Percentiles rank a stretch among this genome's conserved stretches.
Conservation (phyloP, 176 grass and related monocot genomes). For the Hsuehochloa calcarea region DNA sequence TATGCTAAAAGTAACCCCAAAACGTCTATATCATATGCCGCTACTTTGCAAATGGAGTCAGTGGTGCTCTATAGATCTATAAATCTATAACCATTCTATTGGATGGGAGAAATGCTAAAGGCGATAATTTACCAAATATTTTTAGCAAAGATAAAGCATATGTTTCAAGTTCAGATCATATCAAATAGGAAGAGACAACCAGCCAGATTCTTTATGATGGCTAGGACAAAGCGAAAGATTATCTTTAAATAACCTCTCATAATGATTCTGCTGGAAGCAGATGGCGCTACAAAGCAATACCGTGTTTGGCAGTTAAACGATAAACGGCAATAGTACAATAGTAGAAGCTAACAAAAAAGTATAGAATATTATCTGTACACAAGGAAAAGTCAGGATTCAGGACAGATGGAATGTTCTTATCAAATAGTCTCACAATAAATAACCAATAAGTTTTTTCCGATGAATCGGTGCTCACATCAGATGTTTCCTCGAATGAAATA, state of each 20-base stretch:
- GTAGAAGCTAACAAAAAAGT: neutral
- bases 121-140: neutral
- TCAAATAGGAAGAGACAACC: neutral
- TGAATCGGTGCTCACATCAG: conserved; percentile 59
- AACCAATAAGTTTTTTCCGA: neutral
- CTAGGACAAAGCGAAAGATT: neutral
- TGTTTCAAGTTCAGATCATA: neutral
- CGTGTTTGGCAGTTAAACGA: neutral
- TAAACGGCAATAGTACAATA: neutral
- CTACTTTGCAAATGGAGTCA: neutral
- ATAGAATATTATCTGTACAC: neutral
- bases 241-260: neutral
- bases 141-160: neutral
- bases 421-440: neutral
- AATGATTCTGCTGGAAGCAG: neutral
- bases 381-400: neutral
- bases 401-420: conserved; percentile 8
- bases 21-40: neutral
- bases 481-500: conserved; percentile 65
- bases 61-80: neutral
- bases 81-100: neutral
- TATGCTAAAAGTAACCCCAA: neutral
- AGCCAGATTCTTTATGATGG: neutral
- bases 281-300: neutral
- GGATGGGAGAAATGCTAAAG: neutral